These are phyloP conservation scores for Fraxinus ornus DNA, from an alignment of 305 asterid genomes.

Conservation along the genomic window DNA sequence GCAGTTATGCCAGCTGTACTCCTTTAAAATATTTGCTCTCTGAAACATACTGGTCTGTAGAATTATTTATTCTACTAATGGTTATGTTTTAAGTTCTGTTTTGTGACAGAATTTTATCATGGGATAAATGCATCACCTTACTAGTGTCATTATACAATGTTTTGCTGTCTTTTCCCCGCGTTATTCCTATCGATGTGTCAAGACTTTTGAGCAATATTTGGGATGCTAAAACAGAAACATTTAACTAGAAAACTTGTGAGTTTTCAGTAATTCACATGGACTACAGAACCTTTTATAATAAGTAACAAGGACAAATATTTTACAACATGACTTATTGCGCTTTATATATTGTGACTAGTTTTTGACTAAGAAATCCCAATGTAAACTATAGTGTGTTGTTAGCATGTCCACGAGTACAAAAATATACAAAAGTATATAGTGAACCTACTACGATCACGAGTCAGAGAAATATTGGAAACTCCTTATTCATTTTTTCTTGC, in stretches of 20 bases:
- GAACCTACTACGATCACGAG: neutral
- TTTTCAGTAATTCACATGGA: neutral
- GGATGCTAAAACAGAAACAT: neutral
- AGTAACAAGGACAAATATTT: neutral
- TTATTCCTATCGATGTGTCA: neutral
- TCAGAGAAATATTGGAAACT: neutral
- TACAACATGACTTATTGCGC: neutral
- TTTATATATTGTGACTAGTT: neutral
- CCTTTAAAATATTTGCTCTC: neutral
- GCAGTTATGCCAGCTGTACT: neutral
- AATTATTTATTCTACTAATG: neutral
- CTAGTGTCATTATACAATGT: neutral
- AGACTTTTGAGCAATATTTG: neutral
- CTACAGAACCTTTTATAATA: neutral
- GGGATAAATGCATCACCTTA: neutral
- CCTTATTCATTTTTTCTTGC: neutral
- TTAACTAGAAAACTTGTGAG: neutral
- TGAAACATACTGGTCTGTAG: neutral
- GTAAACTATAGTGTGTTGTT: neutral
- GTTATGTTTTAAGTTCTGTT: neutral
- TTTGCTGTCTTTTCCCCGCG: neutral
- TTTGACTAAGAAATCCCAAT: neutral
- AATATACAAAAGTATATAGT: neutral
- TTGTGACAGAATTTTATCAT: neutral
- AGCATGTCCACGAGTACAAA: too few species aligned